Conservation (phyloP, 192 early-diverging fungal species). For the Dissophora globulifera region DNA sequence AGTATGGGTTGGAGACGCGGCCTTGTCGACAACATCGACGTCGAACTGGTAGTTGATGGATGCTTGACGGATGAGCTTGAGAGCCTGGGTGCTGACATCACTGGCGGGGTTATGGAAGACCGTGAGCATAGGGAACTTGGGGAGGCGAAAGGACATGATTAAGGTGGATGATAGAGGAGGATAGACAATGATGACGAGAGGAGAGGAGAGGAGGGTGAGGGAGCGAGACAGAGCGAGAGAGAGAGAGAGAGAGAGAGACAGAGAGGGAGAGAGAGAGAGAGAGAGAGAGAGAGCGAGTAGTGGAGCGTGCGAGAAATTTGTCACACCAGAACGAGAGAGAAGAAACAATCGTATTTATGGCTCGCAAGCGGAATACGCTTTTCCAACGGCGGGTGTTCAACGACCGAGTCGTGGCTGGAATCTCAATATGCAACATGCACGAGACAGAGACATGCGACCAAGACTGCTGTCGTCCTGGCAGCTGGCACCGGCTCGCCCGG, state of each 20-base stretch:
- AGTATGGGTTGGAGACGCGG: conserved; percentile 28
- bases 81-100: conserved; percentile 15
- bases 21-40: conserved; percentile 33
- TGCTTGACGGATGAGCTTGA: conserved; percentile 25
- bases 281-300: neutral
- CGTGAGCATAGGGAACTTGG: conserved; percentile 44
- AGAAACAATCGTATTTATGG: no score
- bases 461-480: no score
- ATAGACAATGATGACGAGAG: neutral
- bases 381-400: no score
- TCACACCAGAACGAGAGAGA: neutral
- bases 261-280: neutral
- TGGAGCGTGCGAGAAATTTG: no score
- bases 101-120: conserved; percentile 38
- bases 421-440: no score
- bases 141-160: conserved; percentile 44
- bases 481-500: no score
- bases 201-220: neutral
- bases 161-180: neutral
- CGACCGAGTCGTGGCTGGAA: no score
- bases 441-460: no score
- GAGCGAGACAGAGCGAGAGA: neutral
- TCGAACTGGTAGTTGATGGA: conserved; percentile 31
- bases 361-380: no score
- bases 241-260: neutral